Base-by-base conservation (phyloP, 495 filamentous ascomycete species). In the Trichoderma virens region DNA sequence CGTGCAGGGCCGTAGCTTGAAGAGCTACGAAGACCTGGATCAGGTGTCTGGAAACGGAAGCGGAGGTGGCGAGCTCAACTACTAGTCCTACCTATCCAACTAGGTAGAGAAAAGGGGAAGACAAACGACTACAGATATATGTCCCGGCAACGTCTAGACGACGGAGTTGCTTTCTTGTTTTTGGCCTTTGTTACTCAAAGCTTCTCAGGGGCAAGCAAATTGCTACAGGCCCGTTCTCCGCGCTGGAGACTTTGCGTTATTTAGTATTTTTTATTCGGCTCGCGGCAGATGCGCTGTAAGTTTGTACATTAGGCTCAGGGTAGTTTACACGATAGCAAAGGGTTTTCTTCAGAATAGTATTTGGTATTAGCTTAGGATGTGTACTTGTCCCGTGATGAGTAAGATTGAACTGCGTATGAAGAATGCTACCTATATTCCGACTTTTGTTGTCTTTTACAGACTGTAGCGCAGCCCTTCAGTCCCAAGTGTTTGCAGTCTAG, bases 21-120 rank as follows among this genome's bases (percentile, higher is more conserved):
- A 94, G 81, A 95, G 90, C 73, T 98, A 98, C 74, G 95, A 98
- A 74, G 94, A 98, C 75, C 78, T 98, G 2, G 94, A 98, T 78
- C 93, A 94, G 18, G 81, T 83, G 34, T 79, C 80, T 16, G 81
- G 81, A 18, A 80, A 79, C 54, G 84, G 76, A 20, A 81, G 80
- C 51, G 84, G 76, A 18, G 82, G 82, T n/a, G 80, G 81, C 14
- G 85, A 87, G 71, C 72, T 88, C 34, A 86, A 88, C 72, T 87
- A 87, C 71, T 87, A 69, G 25, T 2, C 4, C 25, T 30, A 5
- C 13, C 25, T 18, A 13, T 14, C 9, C 27, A 30, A 30, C 31
- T 18, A 34, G 56, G 9, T n/a, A 23, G 56, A 25, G 28, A 35
- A 61, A 38, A 20, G 14, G 14, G 31, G 31, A 30, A 35, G 16